Percentiles rank a stretch among this genome's conserved stretches.
phyloP scores from a whole-genome alignment of 108 stramenopile species.

The Parietichytrium sp. region DNA sequence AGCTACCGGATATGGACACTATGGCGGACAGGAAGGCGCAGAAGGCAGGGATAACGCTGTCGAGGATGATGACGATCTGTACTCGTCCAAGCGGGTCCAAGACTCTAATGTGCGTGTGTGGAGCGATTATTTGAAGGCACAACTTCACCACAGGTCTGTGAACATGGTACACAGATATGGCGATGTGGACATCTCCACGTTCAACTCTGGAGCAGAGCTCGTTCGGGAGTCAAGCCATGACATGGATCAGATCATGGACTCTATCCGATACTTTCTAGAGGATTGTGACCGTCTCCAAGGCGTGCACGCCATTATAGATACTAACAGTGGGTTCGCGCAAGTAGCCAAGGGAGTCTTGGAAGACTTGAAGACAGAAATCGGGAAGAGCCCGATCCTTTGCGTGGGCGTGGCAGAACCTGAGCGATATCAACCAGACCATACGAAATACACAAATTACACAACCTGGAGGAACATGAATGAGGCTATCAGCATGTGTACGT shows the following conservation, averaged over 20 bases:
- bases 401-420: background rate
- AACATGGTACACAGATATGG: background rate
- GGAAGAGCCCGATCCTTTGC: background rate
- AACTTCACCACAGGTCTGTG: background rate
- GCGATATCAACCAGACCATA: background rate
- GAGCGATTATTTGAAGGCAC: slow-evolving; percentile 27
- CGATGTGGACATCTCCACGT: background rate
- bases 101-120: background rate
- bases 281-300: slow-evolving; percentile 29
- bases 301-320: slow-evolving; percentile 14
- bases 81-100: background rate
- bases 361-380: background rate
- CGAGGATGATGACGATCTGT: background rate
- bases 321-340: background rate
- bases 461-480: background rate
- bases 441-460: background rate
- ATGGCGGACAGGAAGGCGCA: background rate
- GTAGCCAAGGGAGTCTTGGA: background rate
- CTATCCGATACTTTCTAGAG: slow-evolving; percentile 15
- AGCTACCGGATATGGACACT: background rate
- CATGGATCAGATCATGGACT: background rate
- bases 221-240: background rate
- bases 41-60: background rate
- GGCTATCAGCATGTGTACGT: background rate
- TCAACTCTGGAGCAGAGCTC: background rate